Percentiles rank a stretch among this genome's conserved stretches.
These are phyloP conservation scores for Pleurostoma richardsiae DNA, from an alignment of 2,329 filamentous ascomycete species.

Conservation along the genomic window DNA sequence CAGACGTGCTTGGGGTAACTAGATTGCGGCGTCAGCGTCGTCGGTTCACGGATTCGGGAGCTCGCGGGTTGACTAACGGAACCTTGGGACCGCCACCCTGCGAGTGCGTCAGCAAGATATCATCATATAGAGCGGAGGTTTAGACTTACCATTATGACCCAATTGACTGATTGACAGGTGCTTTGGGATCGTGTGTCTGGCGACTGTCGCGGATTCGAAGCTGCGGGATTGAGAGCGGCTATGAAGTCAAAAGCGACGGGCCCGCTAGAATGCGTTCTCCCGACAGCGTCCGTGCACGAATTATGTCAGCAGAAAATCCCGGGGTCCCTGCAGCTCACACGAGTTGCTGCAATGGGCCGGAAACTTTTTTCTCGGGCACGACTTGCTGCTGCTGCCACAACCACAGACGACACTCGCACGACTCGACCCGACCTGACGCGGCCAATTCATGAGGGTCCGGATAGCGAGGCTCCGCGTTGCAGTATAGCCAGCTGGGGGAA, in stretches of 20 bases:
- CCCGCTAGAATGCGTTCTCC: too few relatives aligned
- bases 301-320: constrained; percentile 17
- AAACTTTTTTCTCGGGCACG: constrained; percentile 19
- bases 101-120: constrained; percentile 30
- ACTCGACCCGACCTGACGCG: background rate
- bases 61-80: constrained; percentile 37
- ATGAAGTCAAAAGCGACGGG: background rate
- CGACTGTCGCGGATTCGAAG: background rate
- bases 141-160: constrained; percentile 51
- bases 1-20: constrained; percentile 99
- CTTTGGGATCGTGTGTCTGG: constrained; percentile 8
- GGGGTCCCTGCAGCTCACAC: constrained; percentile 13
- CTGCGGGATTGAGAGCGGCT: background rate
- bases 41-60: constrained; percentile 10
- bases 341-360: constrained; percentile 12
- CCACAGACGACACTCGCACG: too few relatives aligned
- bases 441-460: background rate
- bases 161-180: constrained; percentile 9
- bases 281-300: background rate
- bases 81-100: constrained; percentile 72
- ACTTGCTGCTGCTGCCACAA: background rate
- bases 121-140: background rate
- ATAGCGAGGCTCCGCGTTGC: too few relatives aligned
- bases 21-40: constrained; percentile 11
- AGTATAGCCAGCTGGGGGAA: too few relatives aligned